Evolutionary conservation across 2,329 filamentous ascomycete species (phyloP), one percentile per base, ranked within the genome.

Genomic region (Diaporthe eres): DNA sequence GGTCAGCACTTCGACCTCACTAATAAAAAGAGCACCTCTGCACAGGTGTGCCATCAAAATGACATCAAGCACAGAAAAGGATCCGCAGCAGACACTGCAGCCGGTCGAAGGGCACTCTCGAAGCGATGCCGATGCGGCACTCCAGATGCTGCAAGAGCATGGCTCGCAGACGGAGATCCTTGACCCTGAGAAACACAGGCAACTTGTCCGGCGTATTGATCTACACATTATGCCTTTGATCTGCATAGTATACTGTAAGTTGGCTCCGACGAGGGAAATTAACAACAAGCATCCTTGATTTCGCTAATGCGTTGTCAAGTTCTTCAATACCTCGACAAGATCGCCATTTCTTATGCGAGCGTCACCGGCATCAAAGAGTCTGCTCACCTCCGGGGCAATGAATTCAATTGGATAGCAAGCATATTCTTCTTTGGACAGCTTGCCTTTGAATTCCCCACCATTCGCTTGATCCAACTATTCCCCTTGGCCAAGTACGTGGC

Each of bases 391-490:
- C 79, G 81, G 6, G 86, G 84, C 5, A 85, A 84, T 49, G 81
- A 85, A 70, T 88, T 86, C 77, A 86, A 85, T 58, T 87, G 86
- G 83, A 82, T 85, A 1, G 80, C 80, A 5, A 83, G 81, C 19
- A 83, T 82, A 75, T 81, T 81, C 77, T 83, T 83, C 77, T 84
- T 84, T 37, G 82, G 82, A 0, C 82, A 84, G 34, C 78, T 85
- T 6, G 81, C 82, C 0, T 84, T 85, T 39, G 82, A 85, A 51
- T 86, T 84, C 13, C 85, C 85, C 0, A 84, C 83, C 0, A 82
- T 84, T 37, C 81, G 84, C 1, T 78, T 86, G 9, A 80, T 86
- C 19, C 84, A 85, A 68, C 74, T 81, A 8, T 85, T 86, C 34
- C 84, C 84, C 12, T 77, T 85, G 17, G 84, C 83, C 1, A 83